Evolutionary conservation across 352 stramenopile species (phyloP), one percentile per base, ranked within the genome.

Genomic region (Phytophthora quininea): DNA sequence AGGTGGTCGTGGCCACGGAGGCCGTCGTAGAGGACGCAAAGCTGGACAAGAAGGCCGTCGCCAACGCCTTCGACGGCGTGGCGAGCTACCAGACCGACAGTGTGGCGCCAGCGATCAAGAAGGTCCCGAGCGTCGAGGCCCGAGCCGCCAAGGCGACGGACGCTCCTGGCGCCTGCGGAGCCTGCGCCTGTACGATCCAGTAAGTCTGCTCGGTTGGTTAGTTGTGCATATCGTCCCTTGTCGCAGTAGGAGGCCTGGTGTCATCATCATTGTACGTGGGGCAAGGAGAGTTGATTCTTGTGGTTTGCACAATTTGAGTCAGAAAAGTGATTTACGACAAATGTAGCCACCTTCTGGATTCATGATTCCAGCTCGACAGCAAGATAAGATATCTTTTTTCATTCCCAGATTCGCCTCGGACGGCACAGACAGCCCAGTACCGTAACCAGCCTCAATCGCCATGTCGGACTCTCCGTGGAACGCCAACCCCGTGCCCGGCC

Each of bases 391-490:
- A 64, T 77, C 64, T 62, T 64, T 52, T 54, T 46, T 71, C 73
- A 82, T 70, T 82, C 59, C 43, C 48, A 42, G 58, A 82, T 79
- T 76, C 55, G 65, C 70, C 48, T 59, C 46, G 32, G 45, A 58
- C 45, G 37, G 42, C 42, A 60, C 7, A 19, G 19, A 24, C 19
- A 24, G 0, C 42, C 37, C 29, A 10, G 33, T 10, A 47, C 43
- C 33, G 11, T 43, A 24, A 48, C 40, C 15, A n/a, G 37, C 32
- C 19, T 15, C n/a, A 1, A 9, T 7, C 1, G 64, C 12, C 8
- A 82, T 82, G 74, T 82, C 74, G 30, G 67, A 82, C 54, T 82
- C 74, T 27, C 71, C 69, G 12, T 83, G 75, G 75, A 83, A 83
- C 66, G 69, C 69, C 32, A 69, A 58, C 40, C 75, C 75, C 38